Conservation (phyloP, 2,329 filamentous ascomycete genomes). For the Colletotrichum kahawae region DNA sequence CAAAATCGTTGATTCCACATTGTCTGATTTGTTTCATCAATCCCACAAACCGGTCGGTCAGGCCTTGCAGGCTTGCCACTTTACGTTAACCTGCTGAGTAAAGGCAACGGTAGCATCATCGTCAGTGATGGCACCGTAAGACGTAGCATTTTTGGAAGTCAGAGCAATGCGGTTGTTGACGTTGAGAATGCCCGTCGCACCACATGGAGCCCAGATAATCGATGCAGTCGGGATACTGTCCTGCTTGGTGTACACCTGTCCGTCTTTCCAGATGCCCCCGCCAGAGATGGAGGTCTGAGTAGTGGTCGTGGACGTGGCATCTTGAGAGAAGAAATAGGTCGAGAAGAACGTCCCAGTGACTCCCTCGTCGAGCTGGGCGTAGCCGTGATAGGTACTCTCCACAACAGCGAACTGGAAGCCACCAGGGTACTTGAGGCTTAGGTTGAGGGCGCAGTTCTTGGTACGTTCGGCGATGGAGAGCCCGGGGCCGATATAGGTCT, state of each 20-base stretch:
- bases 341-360: constrained; percentile 50
- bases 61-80: constrained; percentile 30
- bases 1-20: background rate
- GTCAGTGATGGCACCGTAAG: constrained; percentile 40
- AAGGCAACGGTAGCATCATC: constrained; percentile 44
- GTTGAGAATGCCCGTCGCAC: constrained; percentile 48
- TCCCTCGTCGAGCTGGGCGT: constrained; percentile 48
- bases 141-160: constrained; percentile 33
- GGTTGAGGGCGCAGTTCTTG: constrained; percentile 54
- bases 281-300: constrained; percentile 47
- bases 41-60: background rate
- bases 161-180: constrained; percentile 44
- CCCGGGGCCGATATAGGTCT: constrained; percentile 52
- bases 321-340: constrained; percentile 54
- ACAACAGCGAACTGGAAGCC: constrained; percentile 52
- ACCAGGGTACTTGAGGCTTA: constrained; percentile 50
- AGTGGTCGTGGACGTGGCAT: constrained; percentile 47
- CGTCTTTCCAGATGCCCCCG: constrained; percentile 44
- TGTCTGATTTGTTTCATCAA: background rate
- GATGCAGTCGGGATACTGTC: constrained; percentile 49
- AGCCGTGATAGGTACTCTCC: constrained; percentile 54
- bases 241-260: constrained; percentile 52
- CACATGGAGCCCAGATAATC: constrained; percentile 51
- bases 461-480: constrained; percentile 37
- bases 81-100: constrained; percentile 42